Conservation (phyloP, 768 basidiomycete genomes). For the Lentinula guzmanii region DNA sequence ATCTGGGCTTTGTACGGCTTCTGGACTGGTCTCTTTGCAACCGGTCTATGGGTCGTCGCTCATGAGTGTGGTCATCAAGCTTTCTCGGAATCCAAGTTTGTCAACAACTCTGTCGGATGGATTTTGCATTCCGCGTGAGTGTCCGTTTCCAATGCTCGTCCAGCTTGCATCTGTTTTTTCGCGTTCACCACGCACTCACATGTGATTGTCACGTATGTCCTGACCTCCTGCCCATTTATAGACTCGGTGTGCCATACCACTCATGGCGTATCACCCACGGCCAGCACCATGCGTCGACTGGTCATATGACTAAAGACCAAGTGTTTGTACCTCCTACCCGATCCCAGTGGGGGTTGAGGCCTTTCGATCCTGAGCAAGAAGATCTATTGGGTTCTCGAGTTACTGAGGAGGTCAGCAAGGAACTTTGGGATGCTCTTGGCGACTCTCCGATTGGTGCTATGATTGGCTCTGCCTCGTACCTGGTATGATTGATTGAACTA, state of each 20-base stretch:
- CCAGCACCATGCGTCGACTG: slow-evolving; percentile 93
- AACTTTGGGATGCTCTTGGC: slow-evolving; percentile 80
- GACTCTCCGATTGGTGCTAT: slow-evolving; percentile 82
- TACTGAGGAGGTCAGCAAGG: slow-evolving; percentile 58
- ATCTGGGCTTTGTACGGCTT: slow-evolving; percentile 83
- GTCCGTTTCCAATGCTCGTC: slow-evolving; percentile 10
- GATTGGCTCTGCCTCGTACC: slow-evolving; percentile 45
- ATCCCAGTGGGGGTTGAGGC: slow-evolving; percentile 56
- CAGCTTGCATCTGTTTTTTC: slow-evolving; percentile 14
- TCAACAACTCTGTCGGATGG: slow-evolving; percentile 94
- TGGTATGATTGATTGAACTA: slow-evolving; percentile 35
- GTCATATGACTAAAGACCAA: slow-evolving; percentile 91
- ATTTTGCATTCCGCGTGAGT: slow-evolving; percentile 83
- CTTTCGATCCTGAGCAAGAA: slow-evolving; percentile 64
- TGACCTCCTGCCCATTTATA: slow-evolving; percentile 19
- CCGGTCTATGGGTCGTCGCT: slow-evolving; percentile 91
- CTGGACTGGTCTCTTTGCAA: slow-evolving; percentile 77
- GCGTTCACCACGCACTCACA: not conserved
- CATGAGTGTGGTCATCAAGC: slow-evolving; percentile 97
- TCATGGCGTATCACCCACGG: slow-evolving; percentile 94
- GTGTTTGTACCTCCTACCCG: slow-evolving; percentile 94
- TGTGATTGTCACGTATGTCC: slow-evolving; percentile 6
- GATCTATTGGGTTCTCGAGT: slow-evolving; percentile 61
- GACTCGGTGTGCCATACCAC: slow-evolving; percentile 93
- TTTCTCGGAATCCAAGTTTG: slow-evolving; percentile 84